These are phyloP conservation scores for Nitzschia sp. DNA, from an alignment of 108 stramenopile genomes.

Conservation along the genomic window DNA sequence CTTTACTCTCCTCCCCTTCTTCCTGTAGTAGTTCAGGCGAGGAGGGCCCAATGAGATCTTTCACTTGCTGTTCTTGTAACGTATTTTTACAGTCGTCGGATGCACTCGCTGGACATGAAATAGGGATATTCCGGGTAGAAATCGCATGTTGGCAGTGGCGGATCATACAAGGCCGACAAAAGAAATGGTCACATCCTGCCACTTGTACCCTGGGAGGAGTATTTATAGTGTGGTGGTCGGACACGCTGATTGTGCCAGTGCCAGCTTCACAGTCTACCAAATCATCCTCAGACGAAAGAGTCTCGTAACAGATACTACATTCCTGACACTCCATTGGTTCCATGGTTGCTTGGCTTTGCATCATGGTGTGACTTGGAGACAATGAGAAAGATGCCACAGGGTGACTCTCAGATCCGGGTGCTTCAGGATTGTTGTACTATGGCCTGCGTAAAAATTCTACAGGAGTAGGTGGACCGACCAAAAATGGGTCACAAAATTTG, in stretches of 20 bases:
- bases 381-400: no score
- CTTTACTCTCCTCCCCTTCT: no score
- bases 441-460: no score
- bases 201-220: neutral
- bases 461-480: no score
- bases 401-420: no score
- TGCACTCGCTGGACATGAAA: slow-evolving; percentile 25
- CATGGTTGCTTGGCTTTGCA: no score
- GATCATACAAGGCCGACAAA: slow-evolving; percentile 26
- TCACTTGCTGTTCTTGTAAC: slow-evolving; percentile 10
- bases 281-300: neutral
- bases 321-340: neutral
- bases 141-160: slow-evolving; percentile 28
- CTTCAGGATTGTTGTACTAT: no score
- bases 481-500: no score
- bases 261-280: neutral
- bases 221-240: neutral
- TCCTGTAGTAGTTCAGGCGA: neutral
- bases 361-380: no score
- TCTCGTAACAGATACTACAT: slow-evolving; percentile 28
- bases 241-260: neutral
- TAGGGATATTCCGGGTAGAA: slow-evolving; percentile 15
- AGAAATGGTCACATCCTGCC: slow-evolving; percentile 26
- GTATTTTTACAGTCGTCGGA: neutral
- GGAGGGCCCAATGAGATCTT: neutral